Evolutionary conservation across 768 basidiomycete genomes (phyloP), one percentile per base, ranked within the genome.

Genomic region (Botryobasidium botryosum): DNA sequence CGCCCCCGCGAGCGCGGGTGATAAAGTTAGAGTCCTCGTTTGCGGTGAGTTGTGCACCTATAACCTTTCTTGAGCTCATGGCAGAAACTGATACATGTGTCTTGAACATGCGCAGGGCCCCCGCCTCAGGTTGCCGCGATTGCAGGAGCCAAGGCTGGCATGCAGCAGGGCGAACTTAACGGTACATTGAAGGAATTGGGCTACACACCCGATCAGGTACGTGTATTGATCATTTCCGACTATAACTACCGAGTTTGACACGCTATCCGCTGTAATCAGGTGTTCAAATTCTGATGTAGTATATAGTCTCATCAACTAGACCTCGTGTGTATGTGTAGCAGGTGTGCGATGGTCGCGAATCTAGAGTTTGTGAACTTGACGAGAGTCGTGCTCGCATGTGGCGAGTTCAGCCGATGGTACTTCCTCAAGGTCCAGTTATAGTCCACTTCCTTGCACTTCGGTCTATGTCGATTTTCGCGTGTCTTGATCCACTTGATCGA

Each of bases 41-140:
- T 96, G 91, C 56, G 91, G 87, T 76, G 62, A 52, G 75, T 59
- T 8, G 5, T 24, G 1, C 7, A 5, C 5, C 18, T 21, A 7
- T 43, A 13, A 20, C 21, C 27, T 33, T 38, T 13, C 21, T 6
- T 43, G 0, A 5, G 15, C 4, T 35, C 15, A 28, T 29, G 4
- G 3, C n/a, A 27, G 26, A n/a, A 38, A 18, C 37, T 7, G 4
- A n/a, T 26, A 21, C 45, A 2, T 8, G 24, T 25, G 32, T 46
- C 17, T 40, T 23, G 47, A 36, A 17, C 28, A 10, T 41, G 35
- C 41, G 20, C 46, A 77, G 80, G 85, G 5, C 86, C 86, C 10
- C 92, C 90, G 10, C 73, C 71, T 4, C 90, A 94, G 60, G 81
- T 96, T n/a, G 69, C 69, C n/a, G 73, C 86, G 2, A 53, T 97